Base-by-base conservation (phyloP, 1,284 basidiomycete genomes). In the Leccinum huronense region DNA sequence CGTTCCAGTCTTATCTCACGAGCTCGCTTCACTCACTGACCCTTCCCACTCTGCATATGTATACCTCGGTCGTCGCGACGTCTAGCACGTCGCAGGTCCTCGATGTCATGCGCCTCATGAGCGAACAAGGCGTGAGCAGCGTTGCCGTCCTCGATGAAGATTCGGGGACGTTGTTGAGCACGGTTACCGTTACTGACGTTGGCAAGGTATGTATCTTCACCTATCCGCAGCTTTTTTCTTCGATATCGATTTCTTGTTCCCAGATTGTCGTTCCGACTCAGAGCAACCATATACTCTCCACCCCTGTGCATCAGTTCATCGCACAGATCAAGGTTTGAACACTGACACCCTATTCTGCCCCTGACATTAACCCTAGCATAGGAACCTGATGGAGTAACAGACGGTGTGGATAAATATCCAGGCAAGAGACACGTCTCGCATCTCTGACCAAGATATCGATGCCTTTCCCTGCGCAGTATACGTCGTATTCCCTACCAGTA, bases 101-200 rank as follows among this genome's bases (percentile, higher is more conserved):
- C 38, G 86, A 91, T 73, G 89, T 89, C 5, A 92, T 92, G 90
- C 83, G 80, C 64, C 78, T 89, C 34, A 91, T 92, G 90, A 90
- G 88, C 70, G 88, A 90, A 67, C 83, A 88, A 71, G 90, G 90
- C 23, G 89, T 92, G 42, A 90, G 90, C 72, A 90, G 87, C 68
- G 79, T 91, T 57, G 90, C 90, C 23, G 86, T 92, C 7, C 72
- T 90, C 5, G 86, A 90, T 58, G 87, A 89, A 61, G 86, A 85
- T 36, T 67, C 58, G 3, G 74, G 86, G 4, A 79, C 76, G 36
- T 75, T 93, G 55, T 74, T 90, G 65, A 90, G 90, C 67, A 88
- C 89, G 3, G 84, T 92, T 36, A 91, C 88, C 70, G 90, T 91
- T 3, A 91, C 89, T 8, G 90, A 92, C 72, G 80, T 92, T 45